Evolutionary conservation across 805 yeast genomes (phyloP).

Genomic region (Candida methanosorbosa): DNA sequence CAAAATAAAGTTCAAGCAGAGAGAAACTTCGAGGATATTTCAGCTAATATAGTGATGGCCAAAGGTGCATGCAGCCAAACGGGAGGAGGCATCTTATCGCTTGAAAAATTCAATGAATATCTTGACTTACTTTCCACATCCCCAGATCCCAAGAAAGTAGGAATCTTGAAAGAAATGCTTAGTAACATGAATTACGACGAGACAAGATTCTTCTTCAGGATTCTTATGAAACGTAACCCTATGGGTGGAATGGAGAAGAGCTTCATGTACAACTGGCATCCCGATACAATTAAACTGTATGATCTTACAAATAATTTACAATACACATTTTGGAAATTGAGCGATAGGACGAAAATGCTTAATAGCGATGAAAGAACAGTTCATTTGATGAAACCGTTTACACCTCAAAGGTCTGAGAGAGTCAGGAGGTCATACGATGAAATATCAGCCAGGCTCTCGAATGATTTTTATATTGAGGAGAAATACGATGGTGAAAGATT

Average conservation of each 20-base stretch:
- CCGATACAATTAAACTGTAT: conserved; percentile 60
- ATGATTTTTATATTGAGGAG: conserved; percentile 71
- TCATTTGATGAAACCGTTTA: conserved; percentile 46
- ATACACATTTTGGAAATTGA: conserved; percentile 48
- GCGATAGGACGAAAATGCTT: conserved; percentile 35
- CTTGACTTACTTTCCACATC: conserved; percentile 31
- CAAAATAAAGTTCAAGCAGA: conserved; percentile 25
- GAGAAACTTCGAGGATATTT: conserved; percentile 38
- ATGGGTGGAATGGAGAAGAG: conserved; percentile 53
- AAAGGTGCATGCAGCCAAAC: conserved; percentile 16
- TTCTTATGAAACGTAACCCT: conserved; percentile 51
- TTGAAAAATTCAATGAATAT: conserved; percentile 39
- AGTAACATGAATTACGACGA: conserved; percentile 50
- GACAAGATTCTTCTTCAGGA: conserved; percentile 58
- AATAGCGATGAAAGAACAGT: conserved; percentile 31
- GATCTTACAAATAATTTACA: conserved; percentile 59
- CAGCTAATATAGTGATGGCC: conserved; percentile 40
- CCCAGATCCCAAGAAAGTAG: conserved; percentile 17
- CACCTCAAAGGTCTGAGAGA: conserved; percentile 68
- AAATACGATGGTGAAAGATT: conserved; percentile 92
- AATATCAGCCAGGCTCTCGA: conserved; percentile 37
- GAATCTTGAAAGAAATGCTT: conserved; percentile 40
- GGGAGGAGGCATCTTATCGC: conserved; percentile 27
- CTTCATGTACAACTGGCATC: conserved; percentile 62
- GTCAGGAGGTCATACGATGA: conserved; percentile 39